phyloP scores from a whole-genome alignment of 192 early-diverging fungal species.

The Dimargaris xerosporica region DNA sequence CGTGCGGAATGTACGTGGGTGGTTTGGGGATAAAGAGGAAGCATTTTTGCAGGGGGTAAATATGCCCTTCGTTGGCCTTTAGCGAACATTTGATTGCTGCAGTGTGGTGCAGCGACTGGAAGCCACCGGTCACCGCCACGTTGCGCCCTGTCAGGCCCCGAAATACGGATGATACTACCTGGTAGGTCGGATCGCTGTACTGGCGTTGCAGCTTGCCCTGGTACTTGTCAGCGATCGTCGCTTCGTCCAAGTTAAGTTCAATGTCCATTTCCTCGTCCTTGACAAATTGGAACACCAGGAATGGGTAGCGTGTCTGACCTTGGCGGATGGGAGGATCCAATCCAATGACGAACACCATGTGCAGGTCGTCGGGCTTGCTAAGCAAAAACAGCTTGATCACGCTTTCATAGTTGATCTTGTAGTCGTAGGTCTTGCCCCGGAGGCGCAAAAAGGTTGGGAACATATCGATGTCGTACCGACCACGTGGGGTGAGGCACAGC shows the following conservation, averaged over 20 bases:
- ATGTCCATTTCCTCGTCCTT: conserved; percentile 79
- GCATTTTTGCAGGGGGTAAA: conserved; percentile 90
- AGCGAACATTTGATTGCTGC: conserved; percentile 84
- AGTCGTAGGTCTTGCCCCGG: conserved; percentile 96
- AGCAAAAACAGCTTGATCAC: conserved; percentile 77
- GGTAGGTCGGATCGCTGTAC: conserved; percentile 76
- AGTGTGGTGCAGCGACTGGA: conserved; percentile 53
- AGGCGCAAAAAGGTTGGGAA: conserved; percentile 79
- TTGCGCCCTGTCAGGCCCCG: conserved; percentile 63
- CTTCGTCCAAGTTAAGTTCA: conserved; percentile 68
- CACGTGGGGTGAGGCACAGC: conserved; percentile 81
- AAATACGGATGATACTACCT: conserved; percentile 77
- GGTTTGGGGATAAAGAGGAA: conserved; percentile 92
- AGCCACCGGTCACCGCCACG: conserved; percentile 48
- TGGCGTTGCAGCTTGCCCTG: conserved; percentile 57
- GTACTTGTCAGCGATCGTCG: conserved; percentile 48
- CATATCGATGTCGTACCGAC: conserved; percentile 91
- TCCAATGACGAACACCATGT: conserved; percentile 87
- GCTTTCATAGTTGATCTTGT: conserved; percentile 80
- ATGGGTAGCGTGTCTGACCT: conserved; percentile 90
- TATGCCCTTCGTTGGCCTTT: conserved; percentile 90
- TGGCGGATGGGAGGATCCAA: conserved; percentile 92
- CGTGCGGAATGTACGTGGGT: conserved; percentile 67
- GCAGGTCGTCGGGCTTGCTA: conserved; percentile 84
- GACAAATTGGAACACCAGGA: conserved; percentile 92